Base-by-base conservation (phyloP, 805 yeast species). In the Candida mattraensis region DNA sequence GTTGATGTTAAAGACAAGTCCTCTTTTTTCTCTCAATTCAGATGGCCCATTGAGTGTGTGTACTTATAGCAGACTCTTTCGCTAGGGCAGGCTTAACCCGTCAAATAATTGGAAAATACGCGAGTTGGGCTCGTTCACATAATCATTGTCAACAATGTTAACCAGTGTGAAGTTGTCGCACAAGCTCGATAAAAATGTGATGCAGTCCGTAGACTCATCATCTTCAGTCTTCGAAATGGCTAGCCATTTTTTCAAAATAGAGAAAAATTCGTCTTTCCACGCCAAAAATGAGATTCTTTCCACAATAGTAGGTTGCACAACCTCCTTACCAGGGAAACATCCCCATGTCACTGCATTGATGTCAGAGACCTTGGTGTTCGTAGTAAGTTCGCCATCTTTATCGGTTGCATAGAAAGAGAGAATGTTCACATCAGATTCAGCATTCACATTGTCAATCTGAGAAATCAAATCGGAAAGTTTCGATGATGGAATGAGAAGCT, bases 321-420 rank as follows among this genome's bases (percentile, higher is more conserved):
- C 84, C 64, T 91, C 97, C 55, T 83, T 83, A 24, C 96, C 96
- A 18, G 98, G 97, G 78, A 87, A 88, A 37, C 89, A 87, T 45
- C 98, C 98, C 98, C 98, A 91, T 13, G 98, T 91, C 38, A 91
- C 97, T 7, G 98, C 96, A 56, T 87, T 89, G 45, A 94, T 88
- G 44, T 79, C 83, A 23, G 80, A 86, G 18, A 39, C 51, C 28
- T 76, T 80, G 16, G 73, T 78, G 60, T 89, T 89, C 32, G 95
- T 76, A 13, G 58, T 45, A 35, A 88, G 66, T 26, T 76, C 78
- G 3, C 77, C 74, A 21, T 64, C 54, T 50, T 74, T 75, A 49
- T 70, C 69, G 18, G 86, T 87, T 4, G 89, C 82, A 56, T 87
- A 89, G 63, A 77, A 91, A 3, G 95, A 80, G 49, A 89, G 67